These are phyloP conservation scores for Hypoxylon perforatum DNA, from an alignment of 495 filamentous ascomycete genomes.

Conservation along the genomic window DNA sequence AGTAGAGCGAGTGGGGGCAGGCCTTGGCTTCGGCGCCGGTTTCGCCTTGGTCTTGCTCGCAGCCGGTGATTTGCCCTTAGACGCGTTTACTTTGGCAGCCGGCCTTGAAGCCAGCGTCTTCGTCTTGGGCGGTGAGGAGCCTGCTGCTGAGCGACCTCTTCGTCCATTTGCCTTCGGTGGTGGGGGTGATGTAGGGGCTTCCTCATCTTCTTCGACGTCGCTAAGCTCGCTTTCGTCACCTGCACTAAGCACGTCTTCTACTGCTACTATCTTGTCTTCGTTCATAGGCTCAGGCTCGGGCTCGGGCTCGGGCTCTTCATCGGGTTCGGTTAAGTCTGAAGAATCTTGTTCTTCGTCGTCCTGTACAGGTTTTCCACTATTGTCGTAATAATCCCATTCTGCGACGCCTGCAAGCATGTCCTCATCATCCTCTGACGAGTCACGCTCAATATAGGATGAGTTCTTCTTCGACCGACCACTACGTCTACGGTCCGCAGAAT, in stretches of 20 bases:
- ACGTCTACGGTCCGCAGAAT: slow-evolving; percentile 57
- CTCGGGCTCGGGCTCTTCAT: slow-evolving; percentile 32
- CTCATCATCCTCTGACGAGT: slow-evolving; percentile 64
- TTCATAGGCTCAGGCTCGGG: slow-evolving; percentile 28
- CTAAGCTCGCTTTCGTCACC: slow-evolving; percentile 43
- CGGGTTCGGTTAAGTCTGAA: slow-evolving; percentile 38
- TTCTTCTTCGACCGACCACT: slow-evolving; percentile 60
- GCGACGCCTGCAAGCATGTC: slow-evolving; percentile 68
- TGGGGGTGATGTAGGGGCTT: slow-evolving; percentile 29
- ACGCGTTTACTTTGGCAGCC: slow-evolving; percentile 32
- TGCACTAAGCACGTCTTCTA: slow-evolving; percentile 31
- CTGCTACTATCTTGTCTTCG: slow-evolving; percentile 42
- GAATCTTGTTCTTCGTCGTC: slow-evolving; percentile 39
- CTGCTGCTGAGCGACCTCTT: slow-evolving; percentile 25
- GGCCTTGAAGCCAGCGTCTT: slow-evolving; percentile 37
- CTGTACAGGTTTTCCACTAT: slow-evolving; percentile 33
- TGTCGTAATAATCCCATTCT: slow-evolving; percentile 62
- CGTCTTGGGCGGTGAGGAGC: slow-evolving; percentile 29
- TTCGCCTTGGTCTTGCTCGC: slow-evolving; percentile 41
- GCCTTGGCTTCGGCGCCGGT: slow-evolving; percentile 32
- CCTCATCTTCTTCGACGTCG: slow-evolving; percentile 38
- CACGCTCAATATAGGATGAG: slow-evolving; percentile 61
- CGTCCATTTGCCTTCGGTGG: slow-evolving; percentile 39
- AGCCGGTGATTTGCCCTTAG: slow-evolving; percentile 37
- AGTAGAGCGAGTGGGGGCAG: slow-evolving; percentile 41